phyloP scores from a whole-genome alignment of 106 monocot species.

The Alisma plantagoaquatica region DNA sequence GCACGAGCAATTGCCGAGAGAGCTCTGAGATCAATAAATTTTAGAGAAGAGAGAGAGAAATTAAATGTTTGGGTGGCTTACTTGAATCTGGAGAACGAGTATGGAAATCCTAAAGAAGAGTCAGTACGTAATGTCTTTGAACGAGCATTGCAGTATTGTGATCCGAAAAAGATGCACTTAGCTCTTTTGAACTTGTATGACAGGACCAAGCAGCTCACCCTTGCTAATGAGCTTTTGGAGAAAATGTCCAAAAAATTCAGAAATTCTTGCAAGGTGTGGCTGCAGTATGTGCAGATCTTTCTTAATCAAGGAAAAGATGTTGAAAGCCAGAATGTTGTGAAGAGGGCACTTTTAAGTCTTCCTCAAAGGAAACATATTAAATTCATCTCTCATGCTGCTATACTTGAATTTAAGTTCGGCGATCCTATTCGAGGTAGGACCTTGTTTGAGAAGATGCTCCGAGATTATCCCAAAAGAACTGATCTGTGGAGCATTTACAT shows the following conservation, averaged over 20 bases:
- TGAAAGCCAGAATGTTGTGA: conserved; percentile 48
- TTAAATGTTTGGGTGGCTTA: conserved; percentile 95
- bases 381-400: conserved; percentile 73
- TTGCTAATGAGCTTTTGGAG: conserved; percentile 66
- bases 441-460: conserved; percentile 59
- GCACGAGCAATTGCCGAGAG: conserved; percentile 92
- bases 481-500: conserved; percentile 94
- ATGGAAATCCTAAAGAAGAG: conserved; percentile 82
- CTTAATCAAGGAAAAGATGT: conserved; percentile 52
- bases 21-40: conserved; percentile 77
- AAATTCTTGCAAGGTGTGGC: conserved; percentile 83
- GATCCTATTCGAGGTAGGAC: conserved; percentile 65
- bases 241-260: conserved; percentile 82
- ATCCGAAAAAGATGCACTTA: conserved; percentile 76
- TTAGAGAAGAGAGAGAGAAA: conserved; percentile 84
- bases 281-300: conserved; percentile 35
- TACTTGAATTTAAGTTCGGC: conserved; percentile 72
- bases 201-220: conserved; percentile 47
- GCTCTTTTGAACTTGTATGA: conserved; percentile 84
- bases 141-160: conserved; percentile 74
- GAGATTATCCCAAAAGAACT: conserved; percentile 86
- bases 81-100: conserved; percentile 88
- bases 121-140: conserved; percentile 66
- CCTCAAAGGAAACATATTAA: conserved; percentile 76
- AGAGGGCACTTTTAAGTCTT: conserved; percentile 68